Percentiles rank a stretch among this genome's conserved stretches.
phyloP scores from a whole-genome alignment of 1,139 yeast genomes.

The Debaryomyces robertsiae region DNA sequence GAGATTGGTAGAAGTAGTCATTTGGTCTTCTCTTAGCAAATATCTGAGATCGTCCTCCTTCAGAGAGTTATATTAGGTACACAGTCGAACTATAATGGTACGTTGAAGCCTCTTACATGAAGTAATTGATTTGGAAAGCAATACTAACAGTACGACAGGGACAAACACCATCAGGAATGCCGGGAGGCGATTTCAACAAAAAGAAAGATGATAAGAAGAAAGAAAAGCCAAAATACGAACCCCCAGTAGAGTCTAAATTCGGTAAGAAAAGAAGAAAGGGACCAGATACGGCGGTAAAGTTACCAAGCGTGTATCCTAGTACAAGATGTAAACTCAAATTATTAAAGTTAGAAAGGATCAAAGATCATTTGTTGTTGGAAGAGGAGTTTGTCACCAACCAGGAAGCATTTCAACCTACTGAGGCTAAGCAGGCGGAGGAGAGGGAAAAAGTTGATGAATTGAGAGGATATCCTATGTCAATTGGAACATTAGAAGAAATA shows the following conservation, averaged over 20 bases:
- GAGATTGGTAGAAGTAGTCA: slow-evolving; percentile 7
- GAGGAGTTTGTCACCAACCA: slow-evolving; percentile 96
- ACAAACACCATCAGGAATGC: slow-evolving; percentile 79
- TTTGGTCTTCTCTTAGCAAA: background rate
- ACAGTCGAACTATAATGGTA: slow-evolving; percentile 4
- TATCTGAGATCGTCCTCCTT: background rate
- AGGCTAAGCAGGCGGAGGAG: slow-evolving; percentile 95
- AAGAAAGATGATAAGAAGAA: slow-evolving; percentile 78
- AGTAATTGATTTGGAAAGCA: slow-evolving; percentile 1
- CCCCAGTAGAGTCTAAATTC: slow-evolving; percentile 93
- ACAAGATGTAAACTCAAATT: slow-evolving; percentile 92
- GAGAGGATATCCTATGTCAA: slow-evolving; percentile 95
- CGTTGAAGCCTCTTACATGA: background rate
- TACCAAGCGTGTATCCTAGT: slow-evolving; percentile 88
- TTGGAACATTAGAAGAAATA: slow-evolving; percentile 95
- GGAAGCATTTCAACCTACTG: slow-evolving; percentile 93
- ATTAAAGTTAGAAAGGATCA: slow-evolving; percentile 91
- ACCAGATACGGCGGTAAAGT: slow-evolving; percentile 83
- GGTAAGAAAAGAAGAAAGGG: slow-evolving; percentile 92
- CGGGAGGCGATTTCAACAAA: slow-evolving; percentile 61
- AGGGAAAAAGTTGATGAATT: slow-evolving; percentile 92
- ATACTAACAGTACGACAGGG: slow-evolving; percentile 45
- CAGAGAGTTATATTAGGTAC: slow-evolving; percentile 1
- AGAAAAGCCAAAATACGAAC: slow-evolving; percentile 93
- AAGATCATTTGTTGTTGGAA: slow-evolving; percentile 91